Evolutionary conservation across 495 filamentous ascomycete species (phyloP).

Genomic region (Penicillium robsamsonii): DNA sequence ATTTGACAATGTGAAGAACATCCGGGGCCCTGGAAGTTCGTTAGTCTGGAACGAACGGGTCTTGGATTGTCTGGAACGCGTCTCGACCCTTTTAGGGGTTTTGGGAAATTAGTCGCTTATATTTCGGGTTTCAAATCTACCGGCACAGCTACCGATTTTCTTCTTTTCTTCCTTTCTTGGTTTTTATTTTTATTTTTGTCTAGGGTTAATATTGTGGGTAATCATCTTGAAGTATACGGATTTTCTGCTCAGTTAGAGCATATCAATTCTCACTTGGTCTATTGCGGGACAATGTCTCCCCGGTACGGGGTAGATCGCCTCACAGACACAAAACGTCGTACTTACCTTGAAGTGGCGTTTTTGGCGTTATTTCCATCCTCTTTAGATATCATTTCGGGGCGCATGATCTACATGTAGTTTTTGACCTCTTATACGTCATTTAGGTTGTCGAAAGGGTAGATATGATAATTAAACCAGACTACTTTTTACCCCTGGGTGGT

Average conservation of each 20-base stretch:
- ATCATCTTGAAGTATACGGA: neutral
- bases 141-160: slow-evolving; percentile 13
- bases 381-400: neutral
- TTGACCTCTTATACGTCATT: neutral
- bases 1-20: neutral
- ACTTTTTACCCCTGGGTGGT: neutral
- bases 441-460: neutral
- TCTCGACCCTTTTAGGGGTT: slow-evolving; percentile 14
- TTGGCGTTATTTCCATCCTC: neutral
- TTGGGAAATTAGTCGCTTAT: slow-evolving; percentile 2
- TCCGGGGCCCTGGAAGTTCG: too few relatives aligned
- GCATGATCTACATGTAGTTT: neutral
- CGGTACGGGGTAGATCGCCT: neutral
- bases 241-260: neutral
- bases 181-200: neutral
- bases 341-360: neutral
- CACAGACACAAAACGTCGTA: neutral
- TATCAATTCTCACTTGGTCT: neutral
- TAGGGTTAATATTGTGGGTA: neutral
- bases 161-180: neutral
- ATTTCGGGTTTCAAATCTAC: slow-evolving; percentile 6
- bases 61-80: slow-evolving; percentile 3
- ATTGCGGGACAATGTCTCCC: neutral
- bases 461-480: neutral
- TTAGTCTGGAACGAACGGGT: slow-evolving; percentile 8